Evolutionary conservation across 805 yeast genomes (phyloP).

Genomic region (Pichia nanzhaoensis): DNA sequence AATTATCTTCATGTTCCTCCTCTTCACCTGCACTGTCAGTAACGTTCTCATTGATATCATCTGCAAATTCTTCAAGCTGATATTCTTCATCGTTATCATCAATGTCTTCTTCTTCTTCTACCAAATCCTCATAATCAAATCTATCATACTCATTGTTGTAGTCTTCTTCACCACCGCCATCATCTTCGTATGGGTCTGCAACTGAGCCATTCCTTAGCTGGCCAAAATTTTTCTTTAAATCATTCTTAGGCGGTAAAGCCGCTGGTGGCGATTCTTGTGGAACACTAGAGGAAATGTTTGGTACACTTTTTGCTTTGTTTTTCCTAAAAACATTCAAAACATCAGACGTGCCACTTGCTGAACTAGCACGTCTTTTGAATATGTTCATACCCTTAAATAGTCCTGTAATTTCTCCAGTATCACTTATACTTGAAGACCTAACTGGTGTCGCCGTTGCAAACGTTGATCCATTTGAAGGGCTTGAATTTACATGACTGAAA

Average conservation of each 20-base stretch:
- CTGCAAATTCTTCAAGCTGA: neutral
- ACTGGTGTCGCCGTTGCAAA: too few relatives aligned
- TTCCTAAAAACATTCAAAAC: slow-evolving; percentile 5
- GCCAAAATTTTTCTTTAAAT: slow-evolving; percentile 15
- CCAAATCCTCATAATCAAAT: slow-evolving; percentile 4
- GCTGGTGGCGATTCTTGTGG: too few relatives aligned
- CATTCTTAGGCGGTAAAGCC: too few relatives aligned
- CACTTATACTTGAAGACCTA: neutral
- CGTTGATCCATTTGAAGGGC: too few relatives aligned
- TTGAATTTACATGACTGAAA: too few relatives aligned
- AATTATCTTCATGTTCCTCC: neutral
- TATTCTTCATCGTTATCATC: slow-evolving; percentile 11
- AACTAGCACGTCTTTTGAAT: neutral
- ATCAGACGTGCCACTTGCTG: neutral
- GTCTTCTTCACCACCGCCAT: slow-evolving; percentile 29
- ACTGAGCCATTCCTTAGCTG: too few relatives aligned
- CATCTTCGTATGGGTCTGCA: slow-evolving; percentile 7
- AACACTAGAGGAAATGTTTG: too few relatives aligned
- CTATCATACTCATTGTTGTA: slow-evolving; percentile 10
- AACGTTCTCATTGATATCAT: neutral
- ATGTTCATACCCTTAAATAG: neutral
- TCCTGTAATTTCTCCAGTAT: neutral
- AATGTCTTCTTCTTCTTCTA: slow-evolving; percentile 1
- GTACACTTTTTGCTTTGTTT: slow-evolving; percentile 1
- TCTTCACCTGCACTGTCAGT: slow-evolving; percentile 1